Evolutionary conservation across 495 filamentous ascomycete species (phyloP).

Genomic region (Lepidopterella palustris): DNA sequence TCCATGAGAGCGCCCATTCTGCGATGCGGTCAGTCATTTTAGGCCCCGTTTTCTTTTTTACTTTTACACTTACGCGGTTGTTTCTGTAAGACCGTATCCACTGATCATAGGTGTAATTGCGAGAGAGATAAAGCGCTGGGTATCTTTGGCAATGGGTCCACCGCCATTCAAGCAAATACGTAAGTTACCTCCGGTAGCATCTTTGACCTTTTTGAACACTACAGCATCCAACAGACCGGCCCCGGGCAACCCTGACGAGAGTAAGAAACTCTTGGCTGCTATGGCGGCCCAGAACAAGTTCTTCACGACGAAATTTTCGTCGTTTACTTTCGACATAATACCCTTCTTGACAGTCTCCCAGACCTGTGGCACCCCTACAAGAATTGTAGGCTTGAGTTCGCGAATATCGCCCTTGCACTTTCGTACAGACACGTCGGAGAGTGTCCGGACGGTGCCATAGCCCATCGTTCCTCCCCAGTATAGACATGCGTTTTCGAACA

Average conservation of each 20-base stretch:
- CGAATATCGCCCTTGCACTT: slow-evolving; percentile 95
- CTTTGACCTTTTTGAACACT: slow-evolving; percentile 43
- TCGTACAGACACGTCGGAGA: slow-evolving; percentile 82
- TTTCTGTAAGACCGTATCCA: slow-evolving; percentile 97
- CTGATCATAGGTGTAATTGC: slow-evolving; percentile 41
- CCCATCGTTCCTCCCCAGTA: slow-evolving; percentile 97
- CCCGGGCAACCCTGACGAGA: slow-evolving; percentile 71
- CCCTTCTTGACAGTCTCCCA: slow-evolving; percentile 99
- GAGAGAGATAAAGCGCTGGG: slow-evolving; percentile 41
- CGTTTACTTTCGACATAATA: slow-evolving; percentile 78
- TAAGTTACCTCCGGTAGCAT: slow-evolving; percentile 38
- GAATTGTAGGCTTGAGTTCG: slow-evolving; percentile 83
- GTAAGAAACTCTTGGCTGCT: slow-evolving; percentile 71
- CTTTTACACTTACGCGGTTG: slow-evolving; percentile 52
- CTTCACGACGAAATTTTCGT: slow-evolving; percentile 62
- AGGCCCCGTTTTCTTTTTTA: neutral
- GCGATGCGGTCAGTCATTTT: slow-evolving; percentile 4
- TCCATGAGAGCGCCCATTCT: slow-evolving; percentile 85
- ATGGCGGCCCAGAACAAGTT: slow-evolving; percentile 92
- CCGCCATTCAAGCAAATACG: slow-evolving; percentile 42
- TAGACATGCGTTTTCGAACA: slow-evolving; percentile 88
- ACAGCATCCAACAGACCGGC: slow-evolving; percentile 43
- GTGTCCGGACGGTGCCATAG: slow-evolving; percentile 88
- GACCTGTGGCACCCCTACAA: slow-evolving; percentile 93
- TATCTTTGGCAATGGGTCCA: slow-evolving; percentile 41